Percentiles rank a stretch among this genome's conserved stretches.
phyloP scores from a whole-genome alignment of 2,329 filamentous ascomycete species.

The Aspergillus brunneoviolaceus region DNA sequence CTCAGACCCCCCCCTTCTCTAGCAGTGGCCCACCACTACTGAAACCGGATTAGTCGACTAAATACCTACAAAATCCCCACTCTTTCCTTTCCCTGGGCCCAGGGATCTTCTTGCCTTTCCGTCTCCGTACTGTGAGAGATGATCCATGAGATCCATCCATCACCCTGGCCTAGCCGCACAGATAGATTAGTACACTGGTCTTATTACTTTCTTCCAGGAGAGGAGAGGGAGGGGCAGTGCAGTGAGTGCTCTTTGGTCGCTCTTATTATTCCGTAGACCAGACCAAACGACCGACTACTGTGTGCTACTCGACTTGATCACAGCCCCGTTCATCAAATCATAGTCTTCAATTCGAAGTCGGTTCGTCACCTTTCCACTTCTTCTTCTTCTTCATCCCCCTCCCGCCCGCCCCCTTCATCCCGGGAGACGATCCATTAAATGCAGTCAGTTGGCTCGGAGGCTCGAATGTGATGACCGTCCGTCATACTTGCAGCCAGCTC shows the following conservation, averaged over 20 bases:
- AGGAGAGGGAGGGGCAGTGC: not conserved
- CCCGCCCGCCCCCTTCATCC: not conserved
- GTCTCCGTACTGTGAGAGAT: not conserved
- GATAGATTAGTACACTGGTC: not conserved
- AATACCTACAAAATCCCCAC: too few relatives aligned
- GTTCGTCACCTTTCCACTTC: not conserved
- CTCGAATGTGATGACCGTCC: too few relatives aligned
- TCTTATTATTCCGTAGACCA: not conserved
- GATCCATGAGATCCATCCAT: not conserved
- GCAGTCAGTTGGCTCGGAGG: too few relatives aligned
- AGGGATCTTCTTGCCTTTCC: not conserved
- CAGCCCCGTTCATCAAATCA: not conserved
- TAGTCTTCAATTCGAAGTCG: not conserved
- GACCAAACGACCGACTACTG: not conserved
- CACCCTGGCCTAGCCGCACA: not conserved
- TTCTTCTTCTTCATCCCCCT: not conserved
- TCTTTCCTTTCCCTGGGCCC: not conserved
- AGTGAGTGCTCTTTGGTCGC: not conserved
- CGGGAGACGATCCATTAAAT: not conserved
- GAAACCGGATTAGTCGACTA: too few relatives aligned
- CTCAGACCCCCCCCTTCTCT: not conserved
- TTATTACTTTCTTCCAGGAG: not conserved
- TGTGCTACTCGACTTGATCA: conserved; percentile 2
- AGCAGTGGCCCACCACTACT: not conserved
- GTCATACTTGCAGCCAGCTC: too few relatives aligned